Evolutionary conservation across 768 basidiomycete genomes (phyloP).

Genomic region (Lentinus brumalis): DNA sequence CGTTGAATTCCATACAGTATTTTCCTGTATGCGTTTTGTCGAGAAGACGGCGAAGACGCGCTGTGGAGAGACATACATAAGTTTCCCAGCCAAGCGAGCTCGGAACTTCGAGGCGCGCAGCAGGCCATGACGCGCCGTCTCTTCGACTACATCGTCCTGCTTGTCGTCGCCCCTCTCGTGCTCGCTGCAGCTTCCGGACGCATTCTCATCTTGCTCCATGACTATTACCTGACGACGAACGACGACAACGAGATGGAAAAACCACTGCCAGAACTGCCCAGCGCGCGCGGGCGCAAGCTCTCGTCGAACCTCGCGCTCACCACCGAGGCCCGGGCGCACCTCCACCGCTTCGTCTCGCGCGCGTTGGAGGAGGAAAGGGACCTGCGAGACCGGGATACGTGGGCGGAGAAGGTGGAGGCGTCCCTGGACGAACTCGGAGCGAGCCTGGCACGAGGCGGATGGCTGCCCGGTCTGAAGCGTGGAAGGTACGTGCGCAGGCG

Average conservation of each 20-base stretch:
- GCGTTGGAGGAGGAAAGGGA: slow-evolving; percentile 26
- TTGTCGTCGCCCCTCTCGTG: background rate
- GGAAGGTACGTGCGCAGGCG: slow-evolving; percentile 30
- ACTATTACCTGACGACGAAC: background rate
- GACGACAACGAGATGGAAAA: slow-evolving; percentile 19
- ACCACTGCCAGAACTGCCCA: slow-evolving; percentile 30
- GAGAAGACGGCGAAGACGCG: background rate
- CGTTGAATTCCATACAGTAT: too few relatives aligned
- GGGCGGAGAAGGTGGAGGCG: slow-evolving; percentile 48
- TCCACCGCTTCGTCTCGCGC: slow-evolving; percentile 27
- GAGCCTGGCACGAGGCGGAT: slow-evolving; percentile 42
- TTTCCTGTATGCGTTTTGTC: too few relatives aligned
- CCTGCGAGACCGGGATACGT: slow-evolving; percentile 35
- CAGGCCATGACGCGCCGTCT: background rate
- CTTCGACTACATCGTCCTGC: background rate
- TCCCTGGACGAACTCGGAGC: slow-evolving; percentile 49
- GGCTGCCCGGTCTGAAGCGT: slow-evolving; percentile 49
- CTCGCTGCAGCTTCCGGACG: background rate
- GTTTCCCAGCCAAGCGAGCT: background rate
- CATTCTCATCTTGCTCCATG: background rate
- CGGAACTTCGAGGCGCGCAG: background rate
- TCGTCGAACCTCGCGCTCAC: slow-evolving; percentile 22
- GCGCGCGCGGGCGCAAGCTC: slow-evolving; percentile 4
- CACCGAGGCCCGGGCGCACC: slow-evolving; percentile 29
- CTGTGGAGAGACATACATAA: background rate